Conservation (phyloP, 306 rosid species). For the Mucuna pruriens region DNA sequence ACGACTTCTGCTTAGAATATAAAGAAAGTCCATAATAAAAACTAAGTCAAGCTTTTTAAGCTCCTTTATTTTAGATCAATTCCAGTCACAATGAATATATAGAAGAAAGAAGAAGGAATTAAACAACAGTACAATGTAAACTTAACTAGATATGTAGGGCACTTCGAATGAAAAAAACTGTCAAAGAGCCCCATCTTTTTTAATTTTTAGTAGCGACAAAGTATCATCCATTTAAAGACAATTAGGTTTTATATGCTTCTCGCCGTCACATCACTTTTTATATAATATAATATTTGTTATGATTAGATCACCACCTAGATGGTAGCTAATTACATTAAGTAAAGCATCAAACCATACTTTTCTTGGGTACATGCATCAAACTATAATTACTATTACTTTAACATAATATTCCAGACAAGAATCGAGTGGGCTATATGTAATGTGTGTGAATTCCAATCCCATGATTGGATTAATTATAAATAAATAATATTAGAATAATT, state of each 20-base stretch:
- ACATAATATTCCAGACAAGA: slow-evolving; percentile 4
- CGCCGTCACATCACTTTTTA: not conserved
- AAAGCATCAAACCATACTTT: slow-evolving; percentile 20
- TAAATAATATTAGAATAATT: not conserved
- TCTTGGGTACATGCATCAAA: slow-evolving; percentile 27
- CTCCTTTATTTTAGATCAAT: too few species aligned
- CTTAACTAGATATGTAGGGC: too few species aligned
- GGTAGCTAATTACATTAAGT: not conserved
- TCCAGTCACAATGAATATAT: too few species aligned
- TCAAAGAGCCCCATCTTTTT: not conserved
- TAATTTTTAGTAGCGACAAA: not conserved
- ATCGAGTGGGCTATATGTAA: not conserved
- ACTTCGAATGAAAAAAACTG: not conserved
- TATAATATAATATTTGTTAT: not conserved
- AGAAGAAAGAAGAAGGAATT: too few species aligned
- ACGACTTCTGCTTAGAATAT: too few species aligned
- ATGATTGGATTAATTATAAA: not conserved
- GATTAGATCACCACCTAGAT: slow-evolving; percentile 20
- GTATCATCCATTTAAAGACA: not conserved
- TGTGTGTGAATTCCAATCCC: not conserved
- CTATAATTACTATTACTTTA: slow-evolving; percentile 18
- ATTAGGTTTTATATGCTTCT: slow-evolving; percentile 8
- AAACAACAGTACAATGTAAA: too few species aligned
- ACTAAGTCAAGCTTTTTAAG: too few species aligned
- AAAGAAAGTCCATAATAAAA: too few species aligned